Evolutionary conservation across 2,329 filamentous ascomycete species (phyloP).

Genomic region (Phaeophleospora eucalypticola): DNA sequence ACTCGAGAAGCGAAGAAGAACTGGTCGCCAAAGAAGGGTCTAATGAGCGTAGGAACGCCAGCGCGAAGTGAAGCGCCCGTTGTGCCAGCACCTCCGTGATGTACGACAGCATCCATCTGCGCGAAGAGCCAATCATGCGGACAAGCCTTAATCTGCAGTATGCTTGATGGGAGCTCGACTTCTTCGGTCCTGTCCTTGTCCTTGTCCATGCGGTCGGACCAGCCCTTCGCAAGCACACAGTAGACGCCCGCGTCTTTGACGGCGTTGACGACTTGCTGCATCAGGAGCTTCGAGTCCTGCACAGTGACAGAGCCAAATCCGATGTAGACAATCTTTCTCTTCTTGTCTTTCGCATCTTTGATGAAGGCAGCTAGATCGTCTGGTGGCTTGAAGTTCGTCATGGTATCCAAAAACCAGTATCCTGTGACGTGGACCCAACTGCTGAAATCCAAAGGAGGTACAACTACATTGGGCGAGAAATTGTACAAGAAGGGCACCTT

Average conservation of each 20-base stretch:
- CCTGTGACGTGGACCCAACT: constrained; percentile 97
- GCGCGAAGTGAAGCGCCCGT: constrained; percentile 89
- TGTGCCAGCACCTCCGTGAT: constrained; percentile 92
- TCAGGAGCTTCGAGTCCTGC: constrained; percentile 80
- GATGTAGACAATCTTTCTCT: constrained; percentile 92
- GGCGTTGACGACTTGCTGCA: constrained; percentile 86
- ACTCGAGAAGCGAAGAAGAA: constrained; percentile 91
- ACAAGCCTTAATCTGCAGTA: constrained; percentile 81
- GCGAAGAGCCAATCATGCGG: constrained; percentile 96
- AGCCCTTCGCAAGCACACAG: constrained; percentile 93
- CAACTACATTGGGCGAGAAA: constrained; percentile 90
- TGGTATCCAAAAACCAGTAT: constrained; percentile 95
- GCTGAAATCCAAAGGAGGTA: constrained; percentile 87
- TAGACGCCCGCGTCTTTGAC: constrained; percentile 88
- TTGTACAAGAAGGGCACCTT: constrained; percentile 99
- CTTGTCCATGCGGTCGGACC: constrained; percentile 77
- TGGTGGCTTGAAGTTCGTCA: constrained; percentile 66
- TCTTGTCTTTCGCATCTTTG: constrained; percentile 69
- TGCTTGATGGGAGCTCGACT: constrained; percentile 70
- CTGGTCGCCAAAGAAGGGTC: constrained; percentile 96
- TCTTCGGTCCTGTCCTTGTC: constrained; percentile 52
- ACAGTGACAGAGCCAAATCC: constrained; percentile 97
- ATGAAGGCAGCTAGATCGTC: constrained; percentile 77
- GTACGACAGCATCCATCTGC: constrained; percentile 88
- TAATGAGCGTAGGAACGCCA: constrained; percentile 88